A percentile compares a stretch with the other conserved stretches of the same genome.
phyloP scores from a whole-genome alignment of 306 rosid genomes.

The Carpinus fangiana region DNA sequence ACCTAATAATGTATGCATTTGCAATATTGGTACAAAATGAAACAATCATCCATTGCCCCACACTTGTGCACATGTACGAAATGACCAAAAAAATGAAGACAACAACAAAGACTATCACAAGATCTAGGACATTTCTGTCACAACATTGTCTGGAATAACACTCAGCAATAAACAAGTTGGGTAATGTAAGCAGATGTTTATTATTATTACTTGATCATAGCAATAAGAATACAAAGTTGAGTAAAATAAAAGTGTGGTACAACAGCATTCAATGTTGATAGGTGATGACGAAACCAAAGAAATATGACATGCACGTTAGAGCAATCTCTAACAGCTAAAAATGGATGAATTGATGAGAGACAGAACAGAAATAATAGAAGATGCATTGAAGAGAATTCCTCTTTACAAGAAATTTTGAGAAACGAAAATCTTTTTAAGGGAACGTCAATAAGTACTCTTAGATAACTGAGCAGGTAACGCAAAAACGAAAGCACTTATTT shows the following conservation, averaged over 20 bases:
- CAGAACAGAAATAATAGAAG: not conserved
- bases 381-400: slow-evolving; percentile 21
- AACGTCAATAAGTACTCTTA: slow-evolving; percentile 9
- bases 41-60: not conserved
- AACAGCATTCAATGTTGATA: not conserved
- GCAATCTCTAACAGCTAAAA: not conserved
- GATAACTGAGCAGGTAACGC: slow-evolving; percentile 24
- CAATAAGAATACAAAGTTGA: not conserved
- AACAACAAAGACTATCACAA: not conserved
- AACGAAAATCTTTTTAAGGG: slow-evolving; percentile 14
- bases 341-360: not conserved
- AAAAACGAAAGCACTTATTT: slow-evolving; percentile 36
- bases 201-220: not conserved
- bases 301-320: not conserved
- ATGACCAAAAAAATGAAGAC: not conserved
- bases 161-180: not conserved
- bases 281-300: not conserved
- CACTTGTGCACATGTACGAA: not conserved
- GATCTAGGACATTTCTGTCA: not conserved
- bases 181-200: not conserved
- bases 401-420: slow-evolving; percentile 16
- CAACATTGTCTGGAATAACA: not conserved
- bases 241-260: not conserved
- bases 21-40: not conserved
- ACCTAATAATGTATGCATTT: not conserved